Percentiles rank a stretch among this genome's conserved stretches.
Conservation (phyloP, 441 rosid species). For the Populus hybrid region DNA sequence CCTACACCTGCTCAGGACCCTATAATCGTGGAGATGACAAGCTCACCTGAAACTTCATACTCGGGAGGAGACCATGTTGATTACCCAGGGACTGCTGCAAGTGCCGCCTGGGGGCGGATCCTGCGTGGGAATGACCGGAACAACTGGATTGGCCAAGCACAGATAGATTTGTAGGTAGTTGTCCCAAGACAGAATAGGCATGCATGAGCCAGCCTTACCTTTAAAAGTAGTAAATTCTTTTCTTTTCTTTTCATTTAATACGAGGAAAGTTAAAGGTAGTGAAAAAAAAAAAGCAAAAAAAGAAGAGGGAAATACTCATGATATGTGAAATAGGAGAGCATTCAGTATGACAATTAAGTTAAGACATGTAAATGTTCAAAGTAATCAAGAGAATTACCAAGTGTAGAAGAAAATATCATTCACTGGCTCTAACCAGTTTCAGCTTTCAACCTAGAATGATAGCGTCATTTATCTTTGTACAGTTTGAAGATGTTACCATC, state of each 20-base stretch:
- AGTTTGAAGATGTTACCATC: too few species aligned
- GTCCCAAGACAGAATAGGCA: neutral
- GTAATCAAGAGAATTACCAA: too few species aligned
- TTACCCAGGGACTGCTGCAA: conserved; percentile 24
- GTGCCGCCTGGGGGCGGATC: conserved; percentile 24
- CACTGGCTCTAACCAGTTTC: neutral
- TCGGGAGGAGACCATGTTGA: conserved; percentile 31
- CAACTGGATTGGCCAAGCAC: conserved; percentile 30
- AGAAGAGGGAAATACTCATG: too few species aligned
- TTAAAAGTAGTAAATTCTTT: conserved; percentile 16
- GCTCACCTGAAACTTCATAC: conserved; percentile 38
- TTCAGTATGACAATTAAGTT: too few species aligned
- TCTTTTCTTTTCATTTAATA: conserved; percentile 14
- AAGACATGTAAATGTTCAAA: too few species aligned
- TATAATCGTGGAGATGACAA: conserved; percentile 22
- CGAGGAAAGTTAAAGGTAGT: neutral
- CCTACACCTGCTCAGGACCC: conserved; percentile 30
- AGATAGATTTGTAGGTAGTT: conserved; percentile 2
- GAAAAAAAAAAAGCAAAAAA: neutral
- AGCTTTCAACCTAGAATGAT: neutral
- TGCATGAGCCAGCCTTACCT: conserved; percentile 11
- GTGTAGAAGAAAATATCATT: neutral
- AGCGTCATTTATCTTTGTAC: neutral
- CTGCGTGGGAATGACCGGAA: conserved; percentile 56
- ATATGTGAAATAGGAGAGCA: too few species aligned